Evolutionary conservation across 2,329 filamentous ascomycete species (phyloP).

Genomic region (Calonectria ilicicola): DNA sequence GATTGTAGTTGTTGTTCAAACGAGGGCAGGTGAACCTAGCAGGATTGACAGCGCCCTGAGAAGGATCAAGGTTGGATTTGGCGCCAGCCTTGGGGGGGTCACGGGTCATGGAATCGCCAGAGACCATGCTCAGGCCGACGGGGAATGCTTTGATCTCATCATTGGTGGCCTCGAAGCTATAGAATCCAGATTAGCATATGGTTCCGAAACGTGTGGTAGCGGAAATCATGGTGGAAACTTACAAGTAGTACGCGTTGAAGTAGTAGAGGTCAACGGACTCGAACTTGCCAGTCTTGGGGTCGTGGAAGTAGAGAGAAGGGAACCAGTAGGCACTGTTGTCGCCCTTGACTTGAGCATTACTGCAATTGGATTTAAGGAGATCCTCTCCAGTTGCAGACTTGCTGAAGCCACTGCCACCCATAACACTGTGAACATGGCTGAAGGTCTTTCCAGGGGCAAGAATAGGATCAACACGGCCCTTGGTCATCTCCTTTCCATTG

Average conservation of each 20-base stretch:
- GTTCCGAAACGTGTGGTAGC: background rate
- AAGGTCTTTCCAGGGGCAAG: slow-evolving; percentile 70
- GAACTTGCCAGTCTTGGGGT: slow-evolving; percentile 71
- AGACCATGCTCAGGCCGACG: slow-evolving; percentile 76
- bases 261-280: slow-evolving; percentile 77
- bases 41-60: slow-evolving; percentile 63
- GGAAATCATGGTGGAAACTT: slow-evolving; percentile 37
- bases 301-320: slow-evolving; percentile 76
- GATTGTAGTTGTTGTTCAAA: slow-evolving; percentile 55
- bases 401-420: slow-evolving; percentile 77
- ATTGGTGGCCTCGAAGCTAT: slow-evolving; percentile 69
- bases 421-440: slow-evolving; percentile 76
- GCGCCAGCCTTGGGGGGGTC: slow-evolving; percentile 67
- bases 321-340: slow-evolving; percentile 85
- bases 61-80: slow-evolving; percentile 62
- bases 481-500: slow-evolving; percentile 72
- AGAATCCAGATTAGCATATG: slow-evolving; percentile 24
- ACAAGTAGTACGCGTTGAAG: slow-evolving; percentile 83
- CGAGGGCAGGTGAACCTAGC: slow-evolving; percentile 73
- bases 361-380: slow-evolving; percentile 73
- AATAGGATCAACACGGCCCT: slow-evolving; percentile 76
- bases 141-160: slow-evolving; percentile 79
- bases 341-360: slow-evolving; percentile 74
- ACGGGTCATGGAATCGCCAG: slow-evolving; percentile 71
- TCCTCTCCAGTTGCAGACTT: slow-evolving; percentile 71